Conservation (phyloP, 768 basidiomycete genomes). For the Coprinopsis strossmayeri region DNA sequence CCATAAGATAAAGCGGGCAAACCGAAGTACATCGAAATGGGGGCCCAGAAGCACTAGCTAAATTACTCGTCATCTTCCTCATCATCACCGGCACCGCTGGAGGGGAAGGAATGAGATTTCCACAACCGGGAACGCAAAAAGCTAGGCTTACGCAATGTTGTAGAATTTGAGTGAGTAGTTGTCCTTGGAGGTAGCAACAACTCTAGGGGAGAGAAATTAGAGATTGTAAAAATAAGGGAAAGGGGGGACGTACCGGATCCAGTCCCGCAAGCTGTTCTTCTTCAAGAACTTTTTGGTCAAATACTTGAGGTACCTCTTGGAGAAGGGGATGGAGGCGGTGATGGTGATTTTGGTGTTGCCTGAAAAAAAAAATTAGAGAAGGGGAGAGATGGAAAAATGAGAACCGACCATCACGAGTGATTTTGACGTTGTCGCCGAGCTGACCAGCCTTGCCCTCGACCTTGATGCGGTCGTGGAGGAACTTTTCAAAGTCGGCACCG, state of each 20-base stretch:
- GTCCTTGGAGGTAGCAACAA: conserved; percentile 92
- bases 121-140: background rate
- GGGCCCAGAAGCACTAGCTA: background rate
- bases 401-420: conserved; percentile 88
- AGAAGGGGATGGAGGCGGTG: conserved; percentile 82
- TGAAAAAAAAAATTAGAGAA: conserved; percentile 19
- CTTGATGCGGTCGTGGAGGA: conserved; percentile 90
- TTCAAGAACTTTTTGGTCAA: conserved; percentile 99
- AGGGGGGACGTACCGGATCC: conserved; percentile 68
- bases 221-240: background rate
- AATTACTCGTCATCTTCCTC: conserved; percentile 28
- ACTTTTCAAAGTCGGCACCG: conserved; percentile 70
- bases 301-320: conserved; percentile 98
- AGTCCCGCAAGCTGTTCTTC: conserved; percentile 93
- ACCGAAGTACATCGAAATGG: background rate
- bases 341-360: conserved; percentile 81
- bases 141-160: conserved; percentile 61
- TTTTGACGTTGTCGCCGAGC: conserved; percentile 84
- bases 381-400: no score
- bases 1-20: background rate
- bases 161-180: conserved; percentile 93
- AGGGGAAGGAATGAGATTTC: conserved; percentile 11
- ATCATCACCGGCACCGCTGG: conserved; percentile 24
- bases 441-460: conserved; percentile 89
- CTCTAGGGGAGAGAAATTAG: conserved; percentile 32